Evolutionary conservation across 169 alveolate species (phyloP), one percentile per base, ranked within the genome.

Genomic region (Cryptosporidium ryanae): DNA sequence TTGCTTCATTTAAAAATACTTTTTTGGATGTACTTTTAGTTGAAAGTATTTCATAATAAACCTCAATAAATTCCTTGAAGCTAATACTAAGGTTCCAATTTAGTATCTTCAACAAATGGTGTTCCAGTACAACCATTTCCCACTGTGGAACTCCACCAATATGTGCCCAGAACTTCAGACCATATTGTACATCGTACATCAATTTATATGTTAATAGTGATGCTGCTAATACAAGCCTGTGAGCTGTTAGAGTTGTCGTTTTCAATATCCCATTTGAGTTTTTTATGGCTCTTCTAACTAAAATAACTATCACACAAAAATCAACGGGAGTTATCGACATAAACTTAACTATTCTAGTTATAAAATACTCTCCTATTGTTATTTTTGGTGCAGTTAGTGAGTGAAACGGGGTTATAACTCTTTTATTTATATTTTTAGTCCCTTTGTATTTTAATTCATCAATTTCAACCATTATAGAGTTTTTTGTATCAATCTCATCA

Each of bases 81-180:
- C 43, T 76, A 31, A 76, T 76, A 23, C 31, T 55, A 25, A 76
- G 63, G 29, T 76, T 63, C 87, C 87, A 76, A 8, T 76, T 61
- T 21, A 76, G 63, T 57, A 76, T 54, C 59, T 55, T 76, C 49
- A 76, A 29, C 17, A 76, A 17, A 23, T 76, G 87, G 23, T 76
- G 63, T 31, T 76, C 87, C 32, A 76, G 25, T 71, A 76, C 59
- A 8, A 76, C 27, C 87, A 76, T 76, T 59, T 76, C 87, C 87
- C 87, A 76, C 23, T 76, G 87, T 43, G 87, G 87, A 3, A 76
- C 87, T 7, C 87, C 87, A 3, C 87, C 87, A 59, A 76, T 76
- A 55, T 76, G 71, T 57, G 87, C 87, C 87, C 87, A 76, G 25
- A 76, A 76, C 25, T 59, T 76, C 8, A 76, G 32, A 34, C 87